These are phyloP conservation scores for Argentina anserina DNA, from an alignment of 306 rosid genomes.

Conservation along the genomic window DNA sequence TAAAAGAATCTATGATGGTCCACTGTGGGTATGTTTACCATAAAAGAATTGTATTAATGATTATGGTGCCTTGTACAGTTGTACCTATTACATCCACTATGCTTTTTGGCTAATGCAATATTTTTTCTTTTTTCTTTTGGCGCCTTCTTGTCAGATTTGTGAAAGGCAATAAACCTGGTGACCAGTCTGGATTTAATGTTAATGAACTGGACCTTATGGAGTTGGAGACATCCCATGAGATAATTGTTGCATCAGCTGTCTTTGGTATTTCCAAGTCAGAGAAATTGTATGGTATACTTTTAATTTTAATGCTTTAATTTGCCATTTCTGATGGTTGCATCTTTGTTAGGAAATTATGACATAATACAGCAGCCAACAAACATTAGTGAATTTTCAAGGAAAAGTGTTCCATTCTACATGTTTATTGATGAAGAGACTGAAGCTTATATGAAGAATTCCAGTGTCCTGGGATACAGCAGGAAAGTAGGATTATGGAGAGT, in stretches of 20 bases:
- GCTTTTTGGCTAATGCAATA: conserved; percentile 9
- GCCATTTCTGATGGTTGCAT: conserved; percentile 32
- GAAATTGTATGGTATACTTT: conserved; percentile 5
- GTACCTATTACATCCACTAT: background rate
- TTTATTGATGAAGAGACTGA: conserved; percentile 93
- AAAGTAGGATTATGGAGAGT: conserved; percentile 90
- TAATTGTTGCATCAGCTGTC: conserved; percentile 91
- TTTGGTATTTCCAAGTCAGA: conserved; percentile 52
- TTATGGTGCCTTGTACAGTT: background rate
- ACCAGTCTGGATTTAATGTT: conserved; percentile 82
- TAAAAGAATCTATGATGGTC: conserved; percentile 76
- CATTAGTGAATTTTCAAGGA: conserved; percentile 60
- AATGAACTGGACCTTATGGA: conserved; percentile 82
- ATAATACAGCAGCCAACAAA: conserved; percentile 87
- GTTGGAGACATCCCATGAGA: conserved; percentile 76
- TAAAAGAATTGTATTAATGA: background rate
- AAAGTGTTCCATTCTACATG: conserved; percentile 76
- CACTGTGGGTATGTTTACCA: conserved; percentile 80
- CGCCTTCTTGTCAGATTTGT: conserved; percentile 64
- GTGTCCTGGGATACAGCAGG: conserved; percentile 59
- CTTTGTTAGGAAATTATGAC: conserved; percentile 84
- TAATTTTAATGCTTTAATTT: conserved; percentile 6
- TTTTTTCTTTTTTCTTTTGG: conserved; percentile 25
- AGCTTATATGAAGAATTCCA: conserved; percentile 68
- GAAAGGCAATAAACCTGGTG: conserved; percentile 83